Percentiles rank a stretch among this genome's conserved stretches.
Evolutionary conservation across 2,329 filamentous ascomycete species (phyloP).

Genomic region (Diplodia scrobiculata): DNA sequence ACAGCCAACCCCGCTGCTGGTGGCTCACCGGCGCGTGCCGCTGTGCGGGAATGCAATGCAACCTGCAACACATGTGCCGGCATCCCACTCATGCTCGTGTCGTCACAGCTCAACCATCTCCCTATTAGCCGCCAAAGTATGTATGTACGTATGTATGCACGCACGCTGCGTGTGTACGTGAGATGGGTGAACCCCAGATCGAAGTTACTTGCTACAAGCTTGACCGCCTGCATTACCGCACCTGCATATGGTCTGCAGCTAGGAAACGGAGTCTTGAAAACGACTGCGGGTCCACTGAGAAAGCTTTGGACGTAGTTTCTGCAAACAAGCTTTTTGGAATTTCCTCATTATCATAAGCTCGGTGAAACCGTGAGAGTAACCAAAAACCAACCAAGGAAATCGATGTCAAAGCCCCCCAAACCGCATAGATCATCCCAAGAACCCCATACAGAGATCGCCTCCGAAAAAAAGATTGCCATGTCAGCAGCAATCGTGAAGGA

Average conservation of each 20-base stretch:
- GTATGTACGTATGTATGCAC: neutral
- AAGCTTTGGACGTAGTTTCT: neutral
- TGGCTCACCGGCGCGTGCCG: neutral
- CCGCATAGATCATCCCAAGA: neutral
- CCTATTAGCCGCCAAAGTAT: neutral
- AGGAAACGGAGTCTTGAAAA: neutral
- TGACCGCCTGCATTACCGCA: neutral
- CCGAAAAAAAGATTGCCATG: conserved; percentile 1
- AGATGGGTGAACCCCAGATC: neutral
- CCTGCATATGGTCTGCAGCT: neutral
- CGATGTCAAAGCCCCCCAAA: conserved; percentile 12
- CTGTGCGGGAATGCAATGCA: conserved; percentile 12
- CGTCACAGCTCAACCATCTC: neutral
- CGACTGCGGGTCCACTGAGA: neutral
- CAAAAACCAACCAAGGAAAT: conserved; percentile 4
- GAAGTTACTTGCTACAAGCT: neutral
- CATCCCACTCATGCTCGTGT: neutral
- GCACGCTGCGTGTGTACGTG: neutral
- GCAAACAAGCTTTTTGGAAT: conserved; percentile 24
- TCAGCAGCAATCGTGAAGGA: neutral
- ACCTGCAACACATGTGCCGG: conserved; percentile 2
- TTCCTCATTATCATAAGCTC: conserved; percentile 25
- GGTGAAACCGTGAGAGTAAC: conserved; percentile 20
- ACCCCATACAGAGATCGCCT: neutral
- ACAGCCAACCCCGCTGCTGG: neutral